phyloP scores from a whole-genome alignment of 2,329 filamentous ascomycete species.

The Fusarium cicatricum region DNA sequence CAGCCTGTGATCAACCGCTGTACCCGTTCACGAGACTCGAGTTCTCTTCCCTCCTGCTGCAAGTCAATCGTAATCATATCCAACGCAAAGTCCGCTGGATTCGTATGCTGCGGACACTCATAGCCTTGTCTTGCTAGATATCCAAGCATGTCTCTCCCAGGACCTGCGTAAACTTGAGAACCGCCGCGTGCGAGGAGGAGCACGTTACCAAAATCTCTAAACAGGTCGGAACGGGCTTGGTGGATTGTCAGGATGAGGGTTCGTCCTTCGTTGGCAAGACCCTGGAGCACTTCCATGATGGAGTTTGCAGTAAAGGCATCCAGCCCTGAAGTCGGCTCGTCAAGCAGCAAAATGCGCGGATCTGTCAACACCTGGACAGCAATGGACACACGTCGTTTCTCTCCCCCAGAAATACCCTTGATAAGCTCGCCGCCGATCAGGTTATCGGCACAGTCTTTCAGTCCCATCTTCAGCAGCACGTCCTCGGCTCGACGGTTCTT shows the following conservation, averaged over 20 bases:
- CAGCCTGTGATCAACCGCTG: slow-evolving; percentile 67
- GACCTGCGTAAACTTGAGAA: slow-evolving; percentile 71
- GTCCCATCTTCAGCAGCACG: slow-evolving; percentile 75
- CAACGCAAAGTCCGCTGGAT: slow-evolving; percentile 80
- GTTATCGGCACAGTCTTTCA: slow-evolving; percentile 81
- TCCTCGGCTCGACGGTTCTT: slow-evolving; percentile 75
- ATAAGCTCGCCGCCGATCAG: slow-evolving; percentile 75
- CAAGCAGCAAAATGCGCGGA: slow-evolving; percentile 74
- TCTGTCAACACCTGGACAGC: slow-evolving; percentile 81
- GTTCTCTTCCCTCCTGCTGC: slow-evolving; percentile 70
- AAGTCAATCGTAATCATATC: slow-evolving; percentile 81
- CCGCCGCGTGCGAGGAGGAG: slow-evolving; percentile 76
- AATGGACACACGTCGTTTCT: slow-evolving; percentile 80
- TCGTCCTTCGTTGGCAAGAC: slow-evolving; percentile 75
- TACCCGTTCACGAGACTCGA: slow-evolving; percentile 69
- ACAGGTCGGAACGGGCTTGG: slow-evolving; percentile 77
- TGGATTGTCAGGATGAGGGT: slow-evolving; percentile 82
- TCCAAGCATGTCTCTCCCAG: slow-evolving; percentile 67
- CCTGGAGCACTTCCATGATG: slow-evolving; percentile 76
- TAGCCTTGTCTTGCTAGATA: slow-evolving; percentile 70
- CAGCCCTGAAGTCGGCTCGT: slow-evolving; percentile 79
- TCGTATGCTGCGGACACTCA: slow-evolving; percentile 73
- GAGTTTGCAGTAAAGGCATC: slow-evolving; percentile 82
- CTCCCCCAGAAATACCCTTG: slow-evolving; percentile 82
- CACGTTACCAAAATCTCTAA: slow-evolving; percentile 75